These are phyloP conservation scores for Solanum chiquidenum DNA, from an alignment of 257 asterid species.

Conservation along the genomic window DNA sequence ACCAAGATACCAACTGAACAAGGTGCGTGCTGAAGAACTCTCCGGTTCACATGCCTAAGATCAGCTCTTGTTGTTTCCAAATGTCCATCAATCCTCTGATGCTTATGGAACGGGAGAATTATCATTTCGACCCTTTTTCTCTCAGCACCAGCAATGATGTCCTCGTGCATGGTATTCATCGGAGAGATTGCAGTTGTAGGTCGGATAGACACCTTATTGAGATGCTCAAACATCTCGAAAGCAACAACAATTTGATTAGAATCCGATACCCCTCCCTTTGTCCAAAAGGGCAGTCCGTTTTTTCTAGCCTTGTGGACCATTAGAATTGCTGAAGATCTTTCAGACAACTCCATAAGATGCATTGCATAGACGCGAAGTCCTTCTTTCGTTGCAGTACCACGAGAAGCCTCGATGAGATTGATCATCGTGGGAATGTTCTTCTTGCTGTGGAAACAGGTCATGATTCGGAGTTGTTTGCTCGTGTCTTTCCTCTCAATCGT, in stretches of 20 bases:
- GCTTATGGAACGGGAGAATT: slow-evolving; percentile 48
- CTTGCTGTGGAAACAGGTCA: slow-evolving; percentile 40
- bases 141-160: slow-evolving; percentile 28
- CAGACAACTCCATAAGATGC: slow-evolving; percentile 55
- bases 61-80: slow-evolving; percentile 35
- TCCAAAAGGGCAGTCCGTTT: slow-evolving; percentile 48
- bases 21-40: slow-evolving; percentile 29
- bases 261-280: slow-evolving; percentile 2
- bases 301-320: slow-evolving; percentile 56
- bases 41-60: slow-evolving; percentile 21
- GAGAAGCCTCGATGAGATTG: slow-evolving; percentile 48
- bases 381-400: slow-evolving; percentile 24
- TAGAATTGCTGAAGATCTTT: slow-evolving; percentile 38
- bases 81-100: slow-evolving; percentile 34
- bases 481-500: slow-evolving; percentile 29
- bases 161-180: slow-evolving; percentile 41
- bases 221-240: slow-evolving; percentile 38
- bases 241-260: slow-evolving; percentile 34
- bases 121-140: slow-evolving; percentile 23
- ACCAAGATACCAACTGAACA: slow-evolving; percentile 39
- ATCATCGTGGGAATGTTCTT: slow-evolving; percentile 33
- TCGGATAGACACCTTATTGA: slow-evolving; percentile 31
- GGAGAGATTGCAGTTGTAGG: slow-evolving; percentile 49
- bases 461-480: slow-evolving; percentile 19
- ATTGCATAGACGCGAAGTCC: slow-evolving; percentile 50